Evolutionary conservation across 805 yeast genomes (phyloP), one percentile per base, ranked within the genome.

Genomic region (Priceomyces medius): DNA sequence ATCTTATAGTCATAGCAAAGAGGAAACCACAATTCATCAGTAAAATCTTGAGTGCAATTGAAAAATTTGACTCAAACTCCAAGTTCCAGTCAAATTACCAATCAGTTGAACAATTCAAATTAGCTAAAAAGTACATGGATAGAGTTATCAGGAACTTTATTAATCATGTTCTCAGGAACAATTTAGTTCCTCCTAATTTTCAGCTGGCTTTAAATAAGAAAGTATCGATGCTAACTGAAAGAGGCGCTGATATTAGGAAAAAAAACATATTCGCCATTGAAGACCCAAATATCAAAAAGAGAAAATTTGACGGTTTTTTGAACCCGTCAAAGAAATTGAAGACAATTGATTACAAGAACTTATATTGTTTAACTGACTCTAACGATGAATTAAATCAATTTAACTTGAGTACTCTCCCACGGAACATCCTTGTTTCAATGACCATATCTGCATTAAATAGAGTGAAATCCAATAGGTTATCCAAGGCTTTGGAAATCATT

Each of bases 361-460:
- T 90, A 31, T 93, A 79, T 58, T 77, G 83, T 20, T 71, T 91
- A 44, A 81, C 85, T 10, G 80, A 77, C 29, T 66, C 80, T 23
- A 63, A 68, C 31, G 80, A 83, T 54, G 81, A 82, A 37, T 65
- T 87, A 43, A 74, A 79, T 23, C 73, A 74, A 28, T 84, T 88
- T 55, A 91, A 91, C 58, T 77, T 88, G 41, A 72, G 87, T 2
- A 66, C 77, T 7, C 66, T 93, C 6, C 84, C 93, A 4, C 76
- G 75, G 17, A 79, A 80, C 38, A 70, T 84, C 1, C 74, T 89
- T 42, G 74, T 74, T 17, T 74, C 77, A 34, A 82, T 83, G 74
- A 87, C 83, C 12, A 66, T 78, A 42, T 76, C 78, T 1, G 88
- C 96, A 0, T 67, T 93, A 42, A 66, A 73, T 13, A 74, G 74